These are phyloP conservation scores for Sergeia podlipaevii DNA, from an alignment of 208 protist genomes.

Conservation along the genomic window DNA sequence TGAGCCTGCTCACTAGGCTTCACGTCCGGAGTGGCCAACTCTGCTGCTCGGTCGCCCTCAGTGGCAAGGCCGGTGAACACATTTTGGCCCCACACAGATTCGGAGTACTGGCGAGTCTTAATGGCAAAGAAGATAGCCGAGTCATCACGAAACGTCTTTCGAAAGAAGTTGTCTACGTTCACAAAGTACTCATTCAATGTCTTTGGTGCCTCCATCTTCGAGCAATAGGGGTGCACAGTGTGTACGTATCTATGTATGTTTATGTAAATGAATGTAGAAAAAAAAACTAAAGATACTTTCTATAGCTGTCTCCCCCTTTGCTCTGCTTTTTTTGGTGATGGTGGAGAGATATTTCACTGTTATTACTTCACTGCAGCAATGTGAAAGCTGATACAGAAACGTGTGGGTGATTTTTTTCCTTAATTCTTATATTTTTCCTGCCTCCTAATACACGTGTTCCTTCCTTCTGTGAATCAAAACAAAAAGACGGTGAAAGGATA, in stretches of 20 bases:
- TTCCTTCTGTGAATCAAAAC: constrained; percentile 6
- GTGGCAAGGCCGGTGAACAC: constrained; percentile 34
- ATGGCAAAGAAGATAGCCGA: constrained; percentile 63
- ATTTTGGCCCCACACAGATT: constrained; percentile 35
- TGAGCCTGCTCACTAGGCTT: background rate
- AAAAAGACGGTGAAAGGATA: constrained; percentile 6
- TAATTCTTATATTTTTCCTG: too few relatives aligned
- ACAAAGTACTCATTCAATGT: constrained; percentile 76
- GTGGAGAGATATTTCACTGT: too few relatives aligned
- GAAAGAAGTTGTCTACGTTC: constrained; percentile 83
- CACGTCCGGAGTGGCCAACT: background rate
- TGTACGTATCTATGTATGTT: background rate
- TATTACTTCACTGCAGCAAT: background rate
- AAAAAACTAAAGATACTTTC: background rate
- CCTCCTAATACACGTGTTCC: too few relatives aligned
- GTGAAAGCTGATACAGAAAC: background rate
- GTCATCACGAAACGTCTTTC: constrained; percentile 85
- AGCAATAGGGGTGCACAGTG: background rate
- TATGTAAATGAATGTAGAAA: background rate
- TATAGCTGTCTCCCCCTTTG: too few relatives aligned
- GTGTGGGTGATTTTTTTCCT: too few relatives aligned
- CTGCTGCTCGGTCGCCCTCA: background rate
- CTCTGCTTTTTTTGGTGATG: too few relatives aligned
- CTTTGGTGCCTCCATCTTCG: constrained; percentile 50
- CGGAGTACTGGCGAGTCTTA: constrained; percentile 69